Evolutionary conservation across 139 green algal species (phyloP), one percentile per base, ranked within the genome.

Genomic region (Eudorina sp.): DNA sequence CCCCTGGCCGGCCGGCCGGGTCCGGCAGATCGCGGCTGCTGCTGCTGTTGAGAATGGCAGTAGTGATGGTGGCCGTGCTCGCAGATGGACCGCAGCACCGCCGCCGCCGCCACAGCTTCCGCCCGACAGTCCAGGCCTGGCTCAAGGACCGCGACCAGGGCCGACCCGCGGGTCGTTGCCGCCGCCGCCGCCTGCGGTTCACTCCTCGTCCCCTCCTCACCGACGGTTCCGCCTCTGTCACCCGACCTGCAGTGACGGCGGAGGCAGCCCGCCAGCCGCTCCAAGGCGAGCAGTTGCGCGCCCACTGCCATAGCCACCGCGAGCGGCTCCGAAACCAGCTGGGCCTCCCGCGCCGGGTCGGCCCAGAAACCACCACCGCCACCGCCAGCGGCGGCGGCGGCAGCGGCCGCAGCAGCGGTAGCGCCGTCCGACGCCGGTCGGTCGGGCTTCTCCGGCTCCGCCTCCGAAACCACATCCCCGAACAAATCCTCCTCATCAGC

Each of bases 91-190:
- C 62, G 29, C 45, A 87, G 34, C 34, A 87, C 45, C 46, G 46
- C 81, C 18, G 81, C 64, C 4, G 81, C 60, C 19, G 81, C 81
- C 19, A 51, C 34, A 9, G 64, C 81, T 36, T 87, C 81, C 4
- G 21, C 81, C 5, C n/a, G 40, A 1, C 19, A 1, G 3, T 77
- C 81, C 11, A 43, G 0, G 41, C 4, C 60, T 1, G 5, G 19
- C 27, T 23, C 75, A 7, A 5, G 34, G 27, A 45, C 11, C 51
- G 34, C 9, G 23, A 2, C 21, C 3, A 51, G 72, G 27, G 11
- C 34, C 14, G 36, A 77, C 14, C 34, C 31, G 69, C 69, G 34
- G 69, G 69, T n/a, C 43, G 40, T 72, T 34, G 19, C 27, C 62
- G 62, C 31, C 46, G 46, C 9, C 27, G 31, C 70, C 4, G 46